phyloP scores from a whole-genome alignment of 2,329 filamentous ascomycete genomes.

The Clathrospora elynae region DNA sequence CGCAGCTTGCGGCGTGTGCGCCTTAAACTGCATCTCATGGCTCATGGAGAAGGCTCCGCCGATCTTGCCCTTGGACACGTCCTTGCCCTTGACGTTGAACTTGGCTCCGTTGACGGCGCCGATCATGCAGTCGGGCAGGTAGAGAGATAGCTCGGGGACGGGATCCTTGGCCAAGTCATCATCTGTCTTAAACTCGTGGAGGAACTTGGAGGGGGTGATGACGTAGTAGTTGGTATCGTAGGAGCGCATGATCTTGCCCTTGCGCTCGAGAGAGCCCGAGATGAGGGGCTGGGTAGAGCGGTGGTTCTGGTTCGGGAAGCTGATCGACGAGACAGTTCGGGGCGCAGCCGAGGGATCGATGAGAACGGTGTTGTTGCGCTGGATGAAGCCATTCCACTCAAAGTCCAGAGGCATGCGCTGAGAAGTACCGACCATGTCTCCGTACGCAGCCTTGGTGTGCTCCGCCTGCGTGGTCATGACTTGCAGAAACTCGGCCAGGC shows the following conservation, averaged over 20 bases:
- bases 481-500: conserved; percentile 81
- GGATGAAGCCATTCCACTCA: conserved; percentile 86
- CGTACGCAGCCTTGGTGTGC: conserved; percentile 78
- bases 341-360: conserved; percentile 78
- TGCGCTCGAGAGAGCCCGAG: conserved; percentile 86
- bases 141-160: conserved; percentile 84
- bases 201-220: conserved; percentile 81
- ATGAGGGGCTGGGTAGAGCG: conserved; percentile 78
- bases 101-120: conserved; percentile 75
- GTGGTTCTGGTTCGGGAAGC: conserved; percentile 90
- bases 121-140: conserved; percentile 86
- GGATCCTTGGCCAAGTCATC: conserved; percentile 76
- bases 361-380: conserved; percentile 71
- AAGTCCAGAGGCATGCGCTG: conserved; percentile 82
- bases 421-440: conserved; percentile 76
- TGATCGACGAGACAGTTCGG: conserved; percentile 73
- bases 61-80: conserved; percentile 76
- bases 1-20: conserved; percentile 78
- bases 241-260: conserved; percentile 83
- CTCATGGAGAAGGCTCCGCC: conserved; percentile 79
- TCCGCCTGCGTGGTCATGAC: conserved; percentile 81
- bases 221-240: conserved; percentile 87
- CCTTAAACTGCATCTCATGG: conserved; percentile 86
- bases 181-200: conserved; percentile 96
- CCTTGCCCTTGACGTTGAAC: conserved; percentile 95